These are phyloP conservation scores for Aspergillus thermomutatus DNA, from an alignment of 2,329 filamentous ascomycete species.

Conservation along the genomic window DNA sequence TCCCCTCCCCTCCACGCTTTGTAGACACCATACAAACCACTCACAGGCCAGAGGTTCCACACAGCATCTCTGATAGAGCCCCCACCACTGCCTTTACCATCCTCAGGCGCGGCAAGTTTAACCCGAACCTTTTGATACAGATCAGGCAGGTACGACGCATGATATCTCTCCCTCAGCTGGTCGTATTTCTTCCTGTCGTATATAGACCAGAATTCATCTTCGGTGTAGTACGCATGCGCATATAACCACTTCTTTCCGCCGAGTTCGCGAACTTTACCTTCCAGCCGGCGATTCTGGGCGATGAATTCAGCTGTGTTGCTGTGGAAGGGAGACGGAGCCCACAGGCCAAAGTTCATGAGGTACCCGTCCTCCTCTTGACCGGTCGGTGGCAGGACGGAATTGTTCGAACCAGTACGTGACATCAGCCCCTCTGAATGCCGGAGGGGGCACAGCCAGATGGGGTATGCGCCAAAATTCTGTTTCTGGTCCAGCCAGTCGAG, in stretches of 20 bases:
- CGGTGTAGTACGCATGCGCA: constrained; percentile 78
- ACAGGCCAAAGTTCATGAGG: constrained; percentile 63
- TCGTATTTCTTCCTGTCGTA: constrained; percentile 40
- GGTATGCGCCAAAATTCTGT: constrained; percentile 47
- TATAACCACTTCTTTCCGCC: constrained; percentile 85
- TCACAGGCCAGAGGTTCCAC: constrained; percentile 23
- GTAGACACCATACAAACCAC: constrained; percentile 24
- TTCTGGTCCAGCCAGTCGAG: constrained; percentile 44
- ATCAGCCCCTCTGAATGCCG: constrained; percentile 6
- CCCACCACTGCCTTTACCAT: constrained; percentile 11
- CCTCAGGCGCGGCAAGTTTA: constrained; percentile 3
- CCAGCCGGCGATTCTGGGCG: constrained; percentile 65
- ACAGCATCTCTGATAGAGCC: constrained; percentile 6
- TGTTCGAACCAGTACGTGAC: not conserved
- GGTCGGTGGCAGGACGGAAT: not conserved
- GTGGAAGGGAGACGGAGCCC: constrained; percentile 67
- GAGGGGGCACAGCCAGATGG: constrained; percentile 59
- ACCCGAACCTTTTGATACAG: constrained; percentile 22
- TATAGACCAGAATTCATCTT: constrained; percentile 47
- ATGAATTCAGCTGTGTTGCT: constrained; percentile 55
- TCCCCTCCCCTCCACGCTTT: constrained; percentile 23
- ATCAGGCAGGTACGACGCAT: constrained; percentile 24
- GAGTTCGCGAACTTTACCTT: constrained; percentile 64
- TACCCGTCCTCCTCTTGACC: constrained; percentile 24
- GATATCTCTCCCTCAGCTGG: constrained; percentile 36